phyloP scores from a whole-genome alignment of 2,329 filamentous ascomycete genomes.

The Trichoderma cornu-damae region DNA sequence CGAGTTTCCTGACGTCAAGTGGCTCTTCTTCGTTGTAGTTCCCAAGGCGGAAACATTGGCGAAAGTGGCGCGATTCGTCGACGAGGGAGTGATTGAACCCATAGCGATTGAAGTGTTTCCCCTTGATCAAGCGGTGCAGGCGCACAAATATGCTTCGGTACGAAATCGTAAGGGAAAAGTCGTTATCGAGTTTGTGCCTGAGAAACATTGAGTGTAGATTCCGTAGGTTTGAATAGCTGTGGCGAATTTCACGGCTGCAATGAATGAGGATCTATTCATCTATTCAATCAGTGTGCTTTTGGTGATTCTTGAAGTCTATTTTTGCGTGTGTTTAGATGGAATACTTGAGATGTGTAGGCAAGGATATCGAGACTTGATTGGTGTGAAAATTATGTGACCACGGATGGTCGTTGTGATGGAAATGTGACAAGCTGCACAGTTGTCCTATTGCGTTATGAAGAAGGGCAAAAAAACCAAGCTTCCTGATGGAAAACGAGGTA shows the following conservation, averaged over 20 bases:
- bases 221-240: not conserved
- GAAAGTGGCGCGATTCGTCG: constrained; percentile 23
- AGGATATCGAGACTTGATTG: no score
- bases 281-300: not conserved
- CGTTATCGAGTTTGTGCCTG: constrained; percentile 26
- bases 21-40: constrained; percentile 30
- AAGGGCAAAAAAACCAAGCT: no score
- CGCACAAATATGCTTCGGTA: constrained; percentile 25
- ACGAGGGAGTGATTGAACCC: constrained; percentile 22
- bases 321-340: not conserved
- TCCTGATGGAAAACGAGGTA: no score
- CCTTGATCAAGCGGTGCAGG: constrained; percentile 24
- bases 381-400: not conserved
- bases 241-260: not conserved
- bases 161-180: constrained; percentile 26
- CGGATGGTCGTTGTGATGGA: not conserved
- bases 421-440: no score
- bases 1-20: constrained; percentile 23
- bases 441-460: no score
- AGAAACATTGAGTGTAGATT: not conserved
- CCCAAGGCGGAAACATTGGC: constrained; percentile 22
- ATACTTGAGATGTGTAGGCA: not conserved
- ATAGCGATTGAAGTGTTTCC: constrained; percentile 25
- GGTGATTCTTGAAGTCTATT: not conserved
- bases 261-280: not conserved